Percentiles rank a stretch among this genome's conserved stretches.
Conservation (phyloP, 106 monocot genomes). For the Apostasia ramifera region DNA sequence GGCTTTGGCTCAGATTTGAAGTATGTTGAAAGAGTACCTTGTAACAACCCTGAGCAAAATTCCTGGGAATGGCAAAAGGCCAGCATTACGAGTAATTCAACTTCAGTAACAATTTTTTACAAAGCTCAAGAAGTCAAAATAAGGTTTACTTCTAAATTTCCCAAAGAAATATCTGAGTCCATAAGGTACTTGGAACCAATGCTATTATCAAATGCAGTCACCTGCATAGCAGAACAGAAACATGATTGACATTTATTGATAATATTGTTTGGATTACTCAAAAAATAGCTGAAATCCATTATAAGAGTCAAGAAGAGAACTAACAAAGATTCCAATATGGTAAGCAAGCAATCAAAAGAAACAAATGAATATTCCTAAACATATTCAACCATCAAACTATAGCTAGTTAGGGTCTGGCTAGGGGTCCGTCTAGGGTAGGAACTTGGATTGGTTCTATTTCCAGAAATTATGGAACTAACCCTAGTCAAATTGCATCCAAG, state of each 20-base stretch:
- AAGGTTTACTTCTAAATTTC: conserved; percentile 56
- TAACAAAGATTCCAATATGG: not conserved
- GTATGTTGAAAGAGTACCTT: conserved; percentile 51
- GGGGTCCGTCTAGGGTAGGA: too few relatives aligned
- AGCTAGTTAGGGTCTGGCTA: too few relatives aligned
- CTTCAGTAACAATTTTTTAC: not conserved
- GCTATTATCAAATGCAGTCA: conserved; percentile 88
- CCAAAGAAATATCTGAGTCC: conserved; percentile 54
- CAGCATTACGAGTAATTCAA: not conserved
- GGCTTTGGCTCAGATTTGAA: conserved; percentile 80
- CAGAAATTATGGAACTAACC: too few relatives aligned
- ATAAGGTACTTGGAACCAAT: conserved; percentile 69
- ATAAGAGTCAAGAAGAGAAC: not conserved
- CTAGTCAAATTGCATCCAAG: too few relatives aligned
- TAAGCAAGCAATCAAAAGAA: too few relatives aligned
- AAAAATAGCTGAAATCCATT: not conserved
- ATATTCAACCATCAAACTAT: too few relatives aligned
- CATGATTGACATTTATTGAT: not conserved
- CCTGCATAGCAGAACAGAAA: conserved; percentile 37
- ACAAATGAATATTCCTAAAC: too few relatives aligned
- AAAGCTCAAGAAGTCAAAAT: not conserved
- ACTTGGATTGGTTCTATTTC: too few relatives aligned
- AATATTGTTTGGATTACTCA: not conserved
- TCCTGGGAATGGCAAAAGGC: conserved; percentile 29
- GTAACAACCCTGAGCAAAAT: conserved; percentile 54